These are phyloP conservation scores for Misopates orontium DNA, from an alignment of 257 asterid genomes.

Conservation along the genomic window DNA sequence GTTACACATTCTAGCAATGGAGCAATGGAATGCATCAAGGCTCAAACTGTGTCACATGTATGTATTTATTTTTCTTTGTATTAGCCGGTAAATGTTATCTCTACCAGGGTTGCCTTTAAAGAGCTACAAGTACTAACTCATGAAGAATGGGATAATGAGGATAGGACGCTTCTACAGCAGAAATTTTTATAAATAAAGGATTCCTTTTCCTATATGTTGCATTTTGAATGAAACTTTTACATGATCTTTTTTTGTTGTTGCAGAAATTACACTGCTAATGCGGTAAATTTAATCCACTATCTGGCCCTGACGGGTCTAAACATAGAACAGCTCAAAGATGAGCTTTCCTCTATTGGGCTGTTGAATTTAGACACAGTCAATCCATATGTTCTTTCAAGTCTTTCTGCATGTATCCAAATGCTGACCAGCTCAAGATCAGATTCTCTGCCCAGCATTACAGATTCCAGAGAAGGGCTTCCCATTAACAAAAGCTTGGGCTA, in stretches of 20 bases:
- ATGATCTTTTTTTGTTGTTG: slow-evolving; percentile 16
- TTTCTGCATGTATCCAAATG: slow-evolving; percentile 55
- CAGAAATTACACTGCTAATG: slow-evolving; percentile 58
- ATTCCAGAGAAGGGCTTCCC: slow-evolving; percentile 34
- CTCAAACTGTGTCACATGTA: slow-evolving; percentile 61
- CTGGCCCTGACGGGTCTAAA: slow-evolving; percentile 63
- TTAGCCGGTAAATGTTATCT: not conserved
- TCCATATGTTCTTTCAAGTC: slow-evolving; percentile 65
- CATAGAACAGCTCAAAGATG: slow-evolving; percentile 49
- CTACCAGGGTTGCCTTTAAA: not conserved
- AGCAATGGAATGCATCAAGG: slow-evolving; percentile 67
- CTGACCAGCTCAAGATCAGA: slow-evolving; percentile 41
- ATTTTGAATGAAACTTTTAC: slow-evolving; percentile 25
- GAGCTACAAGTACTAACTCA: not conserved
- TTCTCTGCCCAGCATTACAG: slow-evolving; percentile 29
- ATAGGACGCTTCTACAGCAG: not conserved
- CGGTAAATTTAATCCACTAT: slow-evolving; percentile 61
- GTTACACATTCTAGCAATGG: slow-evolving; percentile 75
- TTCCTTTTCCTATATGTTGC: slow-evolving; percentile 8
- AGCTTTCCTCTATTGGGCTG: slow-evolving; percentile 60
- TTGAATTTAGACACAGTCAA: slow-evolving; percentile 51
- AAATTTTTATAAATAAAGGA: not conserved
- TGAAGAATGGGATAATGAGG: not conserved
- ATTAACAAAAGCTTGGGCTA: slow-evolving; percentile 29
- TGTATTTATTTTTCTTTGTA: slow-evolving; percentile 21